Conservation (phyloP, 2,329 filamentous ascomycete species). For the Xylariaceae sp. region DNA sequence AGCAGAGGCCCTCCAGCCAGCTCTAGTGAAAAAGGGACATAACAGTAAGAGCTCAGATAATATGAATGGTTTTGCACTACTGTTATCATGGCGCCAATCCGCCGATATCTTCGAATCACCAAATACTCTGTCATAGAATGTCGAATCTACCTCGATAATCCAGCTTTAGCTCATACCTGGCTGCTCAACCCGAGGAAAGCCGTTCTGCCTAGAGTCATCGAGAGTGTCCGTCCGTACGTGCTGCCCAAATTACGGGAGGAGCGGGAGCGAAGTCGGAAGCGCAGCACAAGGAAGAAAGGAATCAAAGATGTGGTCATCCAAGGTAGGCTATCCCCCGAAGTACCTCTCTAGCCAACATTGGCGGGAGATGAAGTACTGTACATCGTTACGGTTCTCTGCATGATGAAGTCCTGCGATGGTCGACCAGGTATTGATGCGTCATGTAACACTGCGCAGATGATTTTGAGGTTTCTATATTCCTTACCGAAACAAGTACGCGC, state of each 20-base stretch:
- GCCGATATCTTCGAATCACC: conserved; percentile 88
- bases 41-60: too few relatives aligned
- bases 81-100: conserved; percentile 77
- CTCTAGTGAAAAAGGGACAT: neutral
- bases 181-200: conserved; percentile 78
- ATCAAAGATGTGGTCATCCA: conserved; percentile 87
- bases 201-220: conserved; percentile 81
- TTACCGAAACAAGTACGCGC: conserved; percentile 83
- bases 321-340: conserved; percentile 58
- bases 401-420: conserved; percentile 10
- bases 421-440: conserved; percentile 24
- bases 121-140: conserved; percentile 96
- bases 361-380: conserved; percentile 25
- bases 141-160: conserved; percentile 93
- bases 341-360: conserved; percentile 24
- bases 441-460: conserved; percentile 67
- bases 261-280: conserved; percentile 61
- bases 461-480: conserved; percentile 92
- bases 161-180: conserved; percentile 81
- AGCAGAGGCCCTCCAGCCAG: too few relatives aligned
- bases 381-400: conserved; percentile 26
- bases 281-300: conserved; percentile 73
- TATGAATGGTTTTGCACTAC: neutral
- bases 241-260: conserved; percentile 90
- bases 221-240: conserved; percentile 83